A percentile compares a stretch with the other conserved stretches of the same genome.
phyloP scores from a whole-genome alignment of 2,329 filamentous ascomycete genomes.

The Stenocarpella maydis region DNA sequence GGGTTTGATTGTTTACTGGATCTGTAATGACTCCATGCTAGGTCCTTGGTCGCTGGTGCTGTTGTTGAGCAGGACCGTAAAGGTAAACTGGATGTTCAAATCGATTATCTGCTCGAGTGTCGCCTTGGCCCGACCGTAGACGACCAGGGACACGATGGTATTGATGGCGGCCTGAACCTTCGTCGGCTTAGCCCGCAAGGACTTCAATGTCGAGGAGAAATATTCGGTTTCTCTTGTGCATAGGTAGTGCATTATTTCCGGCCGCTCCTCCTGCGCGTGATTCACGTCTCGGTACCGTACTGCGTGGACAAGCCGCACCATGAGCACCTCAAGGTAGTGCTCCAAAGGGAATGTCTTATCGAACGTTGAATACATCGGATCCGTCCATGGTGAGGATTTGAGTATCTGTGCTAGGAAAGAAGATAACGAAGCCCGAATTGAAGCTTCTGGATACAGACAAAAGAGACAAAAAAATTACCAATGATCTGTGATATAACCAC shows the following conservation, averaged over 20 bases:
- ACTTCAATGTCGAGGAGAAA: background rate
- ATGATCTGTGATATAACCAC: background rate
- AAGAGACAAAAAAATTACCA: background rate
- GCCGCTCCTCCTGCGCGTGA: background rate
- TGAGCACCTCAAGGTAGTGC: constrained; percentile 1
- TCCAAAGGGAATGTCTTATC: background rate
- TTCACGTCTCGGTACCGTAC: background rate
- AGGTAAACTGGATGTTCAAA: background rate
- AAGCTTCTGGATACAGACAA: background rate
- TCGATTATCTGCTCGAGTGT: background rate
- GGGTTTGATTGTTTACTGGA: background rate
- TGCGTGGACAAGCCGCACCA: background rate
- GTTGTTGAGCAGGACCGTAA: background rate
- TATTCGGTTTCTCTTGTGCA: background rate
- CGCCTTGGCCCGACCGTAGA: constrained; percentile 3
- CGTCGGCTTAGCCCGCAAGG: background rate
- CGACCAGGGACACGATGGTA: background rate
- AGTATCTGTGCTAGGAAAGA: background rate
- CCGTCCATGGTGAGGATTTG: background rate
- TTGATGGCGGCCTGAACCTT: background rate
- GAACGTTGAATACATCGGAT: rapidly evolving
- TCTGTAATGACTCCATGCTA: constrained; percentile 8
- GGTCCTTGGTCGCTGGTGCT: background rate
- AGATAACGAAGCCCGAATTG: background rate
- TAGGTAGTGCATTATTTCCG: background rate